Evolutionary conservation across 352 stramenopile genomes (phyloP).

Genomic region (Pythium diclinum): DNA sequence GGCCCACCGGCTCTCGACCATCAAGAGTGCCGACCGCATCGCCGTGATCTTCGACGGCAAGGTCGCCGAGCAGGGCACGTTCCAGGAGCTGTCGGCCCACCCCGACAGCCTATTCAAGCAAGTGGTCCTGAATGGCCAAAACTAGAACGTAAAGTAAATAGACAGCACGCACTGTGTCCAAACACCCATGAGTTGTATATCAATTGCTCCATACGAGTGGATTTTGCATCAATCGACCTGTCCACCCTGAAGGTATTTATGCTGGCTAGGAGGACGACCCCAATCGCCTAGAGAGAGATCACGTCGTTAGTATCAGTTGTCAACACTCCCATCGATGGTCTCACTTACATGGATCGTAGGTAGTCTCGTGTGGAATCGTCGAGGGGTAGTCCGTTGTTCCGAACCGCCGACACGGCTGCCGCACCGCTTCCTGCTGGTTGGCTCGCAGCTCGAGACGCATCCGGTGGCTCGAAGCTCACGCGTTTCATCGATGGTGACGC

Average conservation of each 20-base stretch:
- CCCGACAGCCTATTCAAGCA: conserved; percentile 71
- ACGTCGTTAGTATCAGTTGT: not conserved
- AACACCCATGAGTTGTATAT: not conserved
- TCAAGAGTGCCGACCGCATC: conserved; percentile 91
- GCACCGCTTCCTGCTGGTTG: conserved; percentile 28
- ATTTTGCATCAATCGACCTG: not conserved
- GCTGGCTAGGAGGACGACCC: conserved; percentile 11
- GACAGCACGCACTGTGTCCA: conserved; percentile 2
- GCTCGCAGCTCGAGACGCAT: not conserved
- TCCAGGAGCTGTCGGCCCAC: conserved; percentile 52
- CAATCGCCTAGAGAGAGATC: conserved; percentile 6
- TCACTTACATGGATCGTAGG: conserved; percentile 27
- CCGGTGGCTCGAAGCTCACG: conserved; percentile 21
- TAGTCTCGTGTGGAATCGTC: conserved; percentile 30
- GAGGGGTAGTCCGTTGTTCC: conserved; percentile 23
- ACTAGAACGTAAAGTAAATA: conserved; percentile 26
- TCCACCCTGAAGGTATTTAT: not conserved
- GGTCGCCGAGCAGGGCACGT: conserved; percentile 85
- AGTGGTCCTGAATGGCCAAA: conserved; percentile 67
- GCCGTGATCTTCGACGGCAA: conserved; percentile 85
- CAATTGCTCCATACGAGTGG: not conserved
- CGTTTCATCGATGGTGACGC: conserved; percentile 1
- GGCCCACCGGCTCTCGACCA: conserved; percentile 94
- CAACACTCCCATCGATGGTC: not conserved
- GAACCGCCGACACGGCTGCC: conserved; percentile 16